phyloP scores from a whole-genome alignment of 352 stramenopile genomes.

The Aphanomyces euteiches region DNA sequence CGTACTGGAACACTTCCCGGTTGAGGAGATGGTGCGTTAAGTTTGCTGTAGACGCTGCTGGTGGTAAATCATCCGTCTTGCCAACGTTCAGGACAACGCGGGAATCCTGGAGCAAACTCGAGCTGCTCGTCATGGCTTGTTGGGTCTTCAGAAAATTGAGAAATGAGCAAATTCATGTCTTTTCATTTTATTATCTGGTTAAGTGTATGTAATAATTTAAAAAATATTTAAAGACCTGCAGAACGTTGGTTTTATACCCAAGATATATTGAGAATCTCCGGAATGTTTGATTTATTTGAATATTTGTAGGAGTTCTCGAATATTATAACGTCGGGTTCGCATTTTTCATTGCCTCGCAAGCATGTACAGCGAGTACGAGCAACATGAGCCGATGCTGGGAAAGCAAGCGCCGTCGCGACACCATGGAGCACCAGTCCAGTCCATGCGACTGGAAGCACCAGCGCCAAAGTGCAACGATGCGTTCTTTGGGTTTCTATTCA shows the following conservation, averaged over 20 bases:
- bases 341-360: neutral
- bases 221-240: slow-evolving; percentile 3
- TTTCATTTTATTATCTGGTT: slow-evolving; percentile 1
- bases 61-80: neutral
- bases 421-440: slow-evolving; percentile 47
- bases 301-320: neutral
- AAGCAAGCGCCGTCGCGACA: slow-evolving; percentile 36
- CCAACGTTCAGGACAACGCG: neutral
- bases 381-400: slow-evolving; percentile 75
- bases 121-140: slow-evolving; percentile 14
- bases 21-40: slow-evolving; percentile 4
- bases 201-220: neutral
- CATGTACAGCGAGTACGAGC: slow-evolving; percentile 48
- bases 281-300: slow-evolving; percentile 1
- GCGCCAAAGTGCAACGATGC: slow-evolving; percentile 68
- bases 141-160: neutral
- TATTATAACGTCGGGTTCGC: neutral
- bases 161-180: no score
- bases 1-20: slow-evolving; percentile 11
- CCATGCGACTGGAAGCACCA: slow-evolving; percentile 55
- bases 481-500: slow-evolving; percentile 68
- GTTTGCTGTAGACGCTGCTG: neutral
- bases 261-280: neutral
- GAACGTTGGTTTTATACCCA: neutral
- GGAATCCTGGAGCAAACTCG: slow-evolving; percentile 8